Evolutionary conservation across 257 asterid species (phyloP).

Genomic region (Catharanthus roseus): DNA sequence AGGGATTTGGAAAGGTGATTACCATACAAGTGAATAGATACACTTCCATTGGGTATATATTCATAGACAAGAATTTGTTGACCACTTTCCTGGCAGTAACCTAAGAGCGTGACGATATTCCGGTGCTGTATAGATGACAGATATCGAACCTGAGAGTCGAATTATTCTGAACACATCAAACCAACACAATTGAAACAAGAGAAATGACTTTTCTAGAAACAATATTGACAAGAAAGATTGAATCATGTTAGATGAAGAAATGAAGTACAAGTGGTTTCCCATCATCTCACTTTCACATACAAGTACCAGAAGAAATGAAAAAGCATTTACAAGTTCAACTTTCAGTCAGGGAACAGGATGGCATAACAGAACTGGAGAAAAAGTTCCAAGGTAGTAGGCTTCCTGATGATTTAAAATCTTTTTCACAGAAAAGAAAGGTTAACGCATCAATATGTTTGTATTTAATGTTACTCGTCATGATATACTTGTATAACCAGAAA

Average conservation of each 20-base stretch:
- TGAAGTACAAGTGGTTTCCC: conserved; percentile 3
- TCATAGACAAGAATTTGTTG: conserved; percentile 86
- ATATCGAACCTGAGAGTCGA: conserved; percentile 68
- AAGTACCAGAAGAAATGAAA: conserved; percentile 4
- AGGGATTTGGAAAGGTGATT: conserved; percentile 26
- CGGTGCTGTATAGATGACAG: conserved; percentile 83
- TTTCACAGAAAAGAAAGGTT: conserved; percentile 1
- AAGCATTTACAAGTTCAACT: background rate
- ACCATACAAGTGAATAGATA: conserved; percentile 86
- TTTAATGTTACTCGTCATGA: background rate
- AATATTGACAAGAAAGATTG: background rate
- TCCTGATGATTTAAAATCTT: background rate
- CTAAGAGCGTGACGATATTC: conserved; percentile 75
- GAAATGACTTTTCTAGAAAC: background rate
- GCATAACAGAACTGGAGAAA: conserved; percentile 5
- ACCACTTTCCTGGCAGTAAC: conserved; percentile 87
- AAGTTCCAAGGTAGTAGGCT: background rate
- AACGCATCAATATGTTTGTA: background rate
- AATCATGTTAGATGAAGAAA: background rate
- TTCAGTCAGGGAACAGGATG: conserved; percentile 1
- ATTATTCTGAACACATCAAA: conserved; percentile 22
- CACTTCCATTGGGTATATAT: conserved; percentile 91
- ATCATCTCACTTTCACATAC: conserved; percentile 2
- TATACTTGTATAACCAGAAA: background rate
- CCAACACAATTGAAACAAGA: conserved; percentile 14